Conservation (phyloP, 23 red algal species). For the Gracilaria gracilis region DNA sequence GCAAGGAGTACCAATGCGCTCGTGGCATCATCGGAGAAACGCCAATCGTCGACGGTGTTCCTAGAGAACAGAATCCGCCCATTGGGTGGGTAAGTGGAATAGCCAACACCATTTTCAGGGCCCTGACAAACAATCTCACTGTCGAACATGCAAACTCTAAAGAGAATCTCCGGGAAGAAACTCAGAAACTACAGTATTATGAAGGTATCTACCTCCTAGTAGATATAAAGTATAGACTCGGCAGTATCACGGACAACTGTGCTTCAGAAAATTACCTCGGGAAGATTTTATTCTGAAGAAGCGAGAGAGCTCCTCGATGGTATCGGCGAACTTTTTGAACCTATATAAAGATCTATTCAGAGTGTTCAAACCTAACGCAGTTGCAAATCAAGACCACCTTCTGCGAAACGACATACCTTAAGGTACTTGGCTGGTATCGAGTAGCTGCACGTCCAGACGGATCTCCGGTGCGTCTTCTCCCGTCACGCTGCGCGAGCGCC, state of each 20-base stretch:
- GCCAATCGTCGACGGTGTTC: slow-evolving; percentile 8
- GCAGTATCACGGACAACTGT: not conserved
- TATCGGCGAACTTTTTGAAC: not conserved
- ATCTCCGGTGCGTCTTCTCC: too few relatives aligned
- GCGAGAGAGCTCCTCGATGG: not conserved
- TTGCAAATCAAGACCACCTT: too few relatives aligned
- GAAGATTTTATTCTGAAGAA: not conserved
- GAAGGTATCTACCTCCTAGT: too few relatives aligned
- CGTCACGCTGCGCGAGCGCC: too few relatives aligned
- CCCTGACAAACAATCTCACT: not conserved
- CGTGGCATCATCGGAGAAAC: not conserved
- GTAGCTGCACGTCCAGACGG: too few relatives aligned
- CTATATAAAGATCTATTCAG: too few relatives aligned
- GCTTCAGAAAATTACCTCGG: not conserved
- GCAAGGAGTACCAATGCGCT: slow-evolving; percentile 22
- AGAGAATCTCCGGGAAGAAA: slow-evolving; percentile 6
- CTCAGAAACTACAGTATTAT: not conserved
- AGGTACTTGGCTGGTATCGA: too few relatives aligned
- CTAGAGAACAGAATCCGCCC: slow-evolving; percentile 8
- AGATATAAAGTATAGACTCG: not conserved
- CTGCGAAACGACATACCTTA: too few relatives aligned
- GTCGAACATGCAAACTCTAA: not conserved
- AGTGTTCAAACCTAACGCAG: too few relatives aligned
- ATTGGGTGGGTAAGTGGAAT: slow-evolving; percentile 27
- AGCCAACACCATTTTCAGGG: slow-evolving; percentile 9